Conservation (phyloP, 2,329 filamentous ascomycete genomes). For the Dothidotthia symphoricarpi region DNA sequence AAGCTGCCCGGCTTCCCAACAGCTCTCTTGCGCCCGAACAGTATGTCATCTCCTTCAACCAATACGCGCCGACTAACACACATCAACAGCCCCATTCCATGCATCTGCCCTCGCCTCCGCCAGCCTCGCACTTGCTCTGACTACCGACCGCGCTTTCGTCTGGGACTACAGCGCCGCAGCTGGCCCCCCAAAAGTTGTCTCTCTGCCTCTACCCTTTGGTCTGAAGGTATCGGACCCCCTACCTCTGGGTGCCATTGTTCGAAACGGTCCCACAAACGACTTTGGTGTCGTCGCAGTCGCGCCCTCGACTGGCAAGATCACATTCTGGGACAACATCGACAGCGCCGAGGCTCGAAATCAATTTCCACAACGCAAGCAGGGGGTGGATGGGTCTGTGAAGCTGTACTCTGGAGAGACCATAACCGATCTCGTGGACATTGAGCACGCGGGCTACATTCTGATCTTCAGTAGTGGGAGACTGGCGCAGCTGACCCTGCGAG, state of each 20-base stretch:
- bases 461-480: slow-evolving; percentile 82
- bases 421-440: slow-evolving; percentile 75
- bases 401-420: slow-evolving; percentile 76
- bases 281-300: slow-evolving; percentile 85
- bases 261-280: slow-evolving; percentile 72
- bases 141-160: slow-evolving; percentile 76
- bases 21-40: slow-evolving; percentile 65
- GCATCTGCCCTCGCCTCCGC: slow-evolving; percentile 57
- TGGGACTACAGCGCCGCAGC: slow-evolving; percentile 75
- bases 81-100: slow-evolving; percentile 33
- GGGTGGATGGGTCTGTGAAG: slow-evolving; percentile 73
- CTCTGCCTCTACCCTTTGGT: slow-evolving; percentile 73
- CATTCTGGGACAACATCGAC: slow-evolving; percentile 95
- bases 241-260: slow-evolving; percentile 79
- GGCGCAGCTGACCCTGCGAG: slow-evolving; percentile 81
- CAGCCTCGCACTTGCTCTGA: slow-evolving; percentile 75
- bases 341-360: slow-evolving; percentile 81
- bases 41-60: slow-evolving; percentile 51
- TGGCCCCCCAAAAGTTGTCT: slow-evolving; percentile 70
- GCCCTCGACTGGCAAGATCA: slow-evolving; percentile 77
- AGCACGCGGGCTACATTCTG: slow-evolving; percentile 82
- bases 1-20: slow-evolving; percentile 81
- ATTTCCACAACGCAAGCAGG: slow-evolving; percentile 76
- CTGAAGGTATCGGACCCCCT: slow-evolving; percentile 68
- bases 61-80: slow-evolving; percentile 17